phyloP scores from a whole-genome alignment of 139 green algal species.

The Axilococcus clingmanii region DNA sequence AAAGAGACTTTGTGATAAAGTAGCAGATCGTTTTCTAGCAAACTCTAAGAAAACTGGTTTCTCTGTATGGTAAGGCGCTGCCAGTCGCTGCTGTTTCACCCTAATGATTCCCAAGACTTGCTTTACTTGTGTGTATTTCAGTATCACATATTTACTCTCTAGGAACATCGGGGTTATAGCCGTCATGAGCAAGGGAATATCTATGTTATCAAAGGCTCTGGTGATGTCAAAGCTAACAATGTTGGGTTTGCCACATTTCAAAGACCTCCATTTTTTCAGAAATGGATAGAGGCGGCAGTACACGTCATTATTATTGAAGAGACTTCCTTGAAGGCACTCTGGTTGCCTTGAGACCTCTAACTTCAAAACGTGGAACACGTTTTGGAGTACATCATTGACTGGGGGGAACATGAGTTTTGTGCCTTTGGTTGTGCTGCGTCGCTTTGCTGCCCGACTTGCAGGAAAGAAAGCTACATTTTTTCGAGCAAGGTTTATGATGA shows the following conservation, averaged over 20 bases:
- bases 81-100: constrained; percentile 13
- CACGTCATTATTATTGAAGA: constrained; percentile 72
- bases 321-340: constrained; percentile 40
- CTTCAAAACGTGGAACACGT: constrained; percentile 53
- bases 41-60: constrained; percentile 1
- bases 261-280: constrained; percentile 35
- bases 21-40: constrained; percentile 5
- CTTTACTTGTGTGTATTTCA: constrained; percentile 47
- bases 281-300: constrained; percentile 41
- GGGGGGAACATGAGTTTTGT: constrained; percentile 48
- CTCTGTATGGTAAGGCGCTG: constrained; percentile 4
- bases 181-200: constrained; percentile 31
- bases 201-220: constrained; percentile 70
- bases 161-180: constrained; percentile 43
- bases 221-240: constrained; percentile 64
- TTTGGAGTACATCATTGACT: constrained; percentile 62
- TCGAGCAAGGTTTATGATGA: constrained; percentile 66
- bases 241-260: constrained; percentile 29
- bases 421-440: background rate
- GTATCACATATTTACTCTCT: constrained; percentile 37
- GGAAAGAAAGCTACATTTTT: constrained; percentile 29
- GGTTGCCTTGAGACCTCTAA: constrained; percentile 36
- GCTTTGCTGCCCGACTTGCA: background rate
- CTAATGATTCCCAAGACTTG: constrained; percentile 31
- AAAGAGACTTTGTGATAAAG: constrained; percentile 9